Evolutionary conservation across 2,329 filamentous ascomycete genomes (phyloP).

Genomic region (Colletotrichum sp.): DNA sequence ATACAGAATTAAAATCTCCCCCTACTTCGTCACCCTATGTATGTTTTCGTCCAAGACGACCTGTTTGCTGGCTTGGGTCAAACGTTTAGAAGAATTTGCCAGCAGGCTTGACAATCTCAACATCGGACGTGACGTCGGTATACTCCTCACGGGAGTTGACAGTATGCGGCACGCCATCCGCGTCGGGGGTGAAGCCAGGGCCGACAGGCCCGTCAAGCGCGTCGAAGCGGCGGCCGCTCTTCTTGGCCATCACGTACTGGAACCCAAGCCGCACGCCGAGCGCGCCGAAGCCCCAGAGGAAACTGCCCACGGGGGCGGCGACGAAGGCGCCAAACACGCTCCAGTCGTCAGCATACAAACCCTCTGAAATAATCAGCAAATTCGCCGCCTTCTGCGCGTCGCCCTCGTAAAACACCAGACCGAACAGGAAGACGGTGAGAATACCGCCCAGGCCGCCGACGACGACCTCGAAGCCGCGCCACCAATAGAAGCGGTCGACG

Average conservation of each 20-base stretch:
- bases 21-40: not conserved
- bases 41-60: not conserved
- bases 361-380: slow-evolving; percentile 74
- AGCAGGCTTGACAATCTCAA: slow-evolving; percentile 40
- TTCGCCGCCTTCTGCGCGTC: slow-evolving; percentile 66
- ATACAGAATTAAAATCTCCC: not conserved
- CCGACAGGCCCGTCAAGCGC: slow-evolving; percentile 63
- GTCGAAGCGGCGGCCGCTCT: slow-evolving; percentile 66
- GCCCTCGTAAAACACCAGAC: slow-evolving; percentile 81
- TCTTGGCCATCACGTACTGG: slow-evolving; percentile 62
- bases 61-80: too few species aligned
- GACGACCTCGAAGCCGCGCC: slow-evolving; percentile 82
- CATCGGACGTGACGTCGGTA: slow-evolving; percentile 30
- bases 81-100: slow-evolving; percentile 60
- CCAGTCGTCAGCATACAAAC: slow-evolving; percentile 81
- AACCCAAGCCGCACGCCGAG: slow-evolving; percentile 63
- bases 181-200: slow-evolving; percentile 6
- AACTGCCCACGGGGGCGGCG: slow-evolving; percentile 75
- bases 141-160: slow-evolving; percentile 30
- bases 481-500: slow-evolving; percentile 69
- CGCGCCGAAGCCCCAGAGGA: slow-evolving; percentile 73
- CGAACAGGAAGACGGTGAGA: slow-evolving; percentile 81
- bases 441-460: slow-evolving; percentile 79
- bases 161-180: slow-evolving; percentile 13
- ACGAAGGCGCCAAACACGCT: slow-evolving; percentile 84